phyloP scores from a whole-genome alignment of 2,329 filamentous ascomycete genomes.

The Metarhizium brunneum region DNA sequence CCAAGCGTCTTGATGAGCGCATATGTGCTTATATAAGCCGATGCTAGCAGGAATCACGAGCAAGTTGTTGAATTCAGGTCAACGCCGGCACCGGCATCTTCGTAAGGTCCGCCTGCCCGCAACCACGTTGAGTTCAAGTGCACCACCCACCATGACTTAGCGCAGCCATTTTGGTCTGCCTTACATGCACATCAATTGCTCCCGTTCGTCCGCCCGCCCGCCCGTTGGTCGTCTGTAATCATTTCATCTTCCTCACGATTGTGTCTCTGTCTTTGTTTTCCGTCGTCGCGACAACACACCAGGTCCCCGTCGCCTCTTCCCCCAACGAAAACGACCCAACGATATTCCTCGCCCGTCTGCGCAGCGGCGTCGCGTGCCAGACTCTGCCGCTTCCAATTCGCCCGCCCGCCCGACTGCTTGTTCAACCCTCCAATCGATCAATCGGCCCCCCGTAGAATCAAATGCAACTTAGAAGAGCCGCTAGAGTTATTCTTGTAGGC shows the following conservation, averaged over 20 bases:
- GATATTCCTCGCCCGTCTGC: background rate
- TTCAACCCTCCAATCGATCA: background rate
- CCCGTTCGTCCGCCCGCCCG: background rate
- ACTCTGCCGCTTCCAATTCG: background rate
- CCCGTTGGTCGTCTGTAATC: background rate
- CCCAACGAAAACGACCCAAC: background rate
- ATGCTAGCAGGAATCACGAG: too few species aligned
- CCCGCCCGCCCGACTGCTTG: too few species aligned
- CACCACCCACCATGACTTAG: background rate
- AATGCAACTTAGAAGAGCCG: slow-evolving; percentile 68
- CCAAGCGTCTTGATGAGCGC: too few species aligned
- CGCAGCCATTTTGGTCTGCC: background rate
- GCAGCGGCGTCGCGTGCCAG: background rate
- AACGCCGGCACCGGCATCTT: too few species aligned
- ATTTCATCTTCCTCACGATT: background rate
- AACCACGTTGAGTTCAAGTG: too few species aligned
- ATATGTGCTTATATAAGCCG: too few species aligned
- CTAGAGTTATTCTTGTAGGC: slow-evolving; percentile 88
- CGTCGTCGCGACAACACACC: too few species aligned
- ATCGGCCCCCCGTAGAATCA: slow-evolving; percentile 12
- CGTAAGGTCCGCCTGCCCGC: too few species aligned
- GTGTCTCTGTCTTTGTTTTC: too few species aligned
- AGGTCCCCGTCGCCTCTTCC: background rate
- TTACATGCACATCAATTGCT: background rate
- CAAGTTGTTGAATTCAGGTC: too few species aligned